Base-by-base conservation (phyloP, 2,329 filamentous ascomycete genomes). In the Raffaelea ambrosiae region DNA sequence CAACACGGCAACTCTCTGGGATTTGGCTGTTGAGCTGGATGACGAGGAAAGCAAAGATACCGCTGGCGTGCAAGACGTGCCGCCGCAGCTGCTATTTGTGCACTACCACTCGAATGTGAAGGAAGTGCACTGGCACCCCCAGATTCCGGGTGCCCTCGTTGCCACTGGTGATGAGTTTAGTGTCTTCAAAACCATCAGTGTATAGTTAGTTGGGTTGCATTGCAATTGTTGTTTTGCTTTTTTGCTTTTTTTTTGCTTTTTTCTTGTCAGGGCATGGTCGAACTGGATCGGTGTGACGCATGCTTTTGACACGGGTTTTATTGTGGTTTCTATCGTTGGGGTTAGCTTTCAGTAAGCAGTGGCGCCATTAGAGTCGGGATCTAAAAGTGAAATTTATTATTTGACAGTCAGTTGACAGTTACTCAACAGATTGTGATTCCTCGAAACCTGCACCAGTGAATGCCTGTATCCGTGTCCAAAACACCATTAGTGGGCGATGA, bases 121-220 rank as follows among this genome's bases (percentile, higher is more conserved):
- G 77, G 93, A 98, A 69, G 71, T 90, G 35, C 93, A 98, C 69
- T 98, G 93, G 91, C 91, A 97, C 69, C 86, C 86, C 31, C 93
- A 98, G 71, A 95, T 97, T 63, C 86, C 88, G 1, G 93, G 93
- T 26, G 83, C 82, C 31, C 69, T 97, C 52, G 83, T 97, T 68
- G 89, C 88, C 2, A 98, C 93, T 1, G 93, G 93, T 10, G 85
- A 89, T 60, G 83, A 83, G 66, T 96, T 98, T 67, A 87, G 84
- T 61, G 81, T 89, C 43, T 87, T 90, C 68, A 83, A 86, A 64
- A 90, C 86, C 2, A 91, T 91, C 61, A 88, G 84, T 63, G 85
- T 90, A 48, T 90, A 74, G 22, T 18, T 5, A 22, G n/a, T n/a
- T n/a, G n/a, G 3, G 19, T 33, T 31, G 19, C 18, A 44, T 31